Evolutionary conservation across 495 filamentous ascomycete genomes (phyloP).

Genomic region (Tricharina praecox): DNA sequence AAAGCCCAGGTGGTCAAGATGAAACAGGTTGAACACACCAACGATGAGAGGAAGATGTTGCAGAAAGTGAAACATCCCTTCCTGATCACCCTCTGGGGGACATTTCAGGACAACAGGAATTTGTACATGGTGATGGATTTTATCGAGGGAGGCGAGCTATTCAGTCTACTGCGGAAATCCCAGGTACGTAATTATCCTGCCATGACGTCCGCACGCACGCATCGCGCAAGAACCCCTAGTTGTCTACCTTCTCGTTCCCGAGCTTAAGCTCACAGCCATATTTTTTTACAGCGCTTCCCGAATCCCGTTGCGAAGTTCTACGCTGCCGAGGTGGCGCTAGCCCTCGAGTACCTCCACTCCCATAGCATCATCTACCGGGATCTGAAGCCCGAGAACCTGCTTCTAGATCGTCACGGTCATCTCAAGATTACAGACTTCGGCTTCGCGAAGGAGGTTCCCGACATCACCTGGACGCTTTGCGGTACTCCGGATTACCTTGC

Average conservation of each 20-base stretch:
- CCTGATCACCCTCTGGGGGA: slow-evolving; percentile 93
- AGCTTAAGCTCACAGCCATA: slow-evolving; percentile 14
- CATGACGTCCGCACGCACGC: slow-evolving; percentile 4
- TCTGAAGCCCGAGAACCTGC: slow-evolving; percentile 87
- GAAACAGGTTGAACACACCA: slow-evolving; percentile 99
- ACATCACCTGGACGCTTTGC: slow-evolving; percentile 98
- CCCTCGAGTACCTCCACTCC: slow-evolving; percentile 87
- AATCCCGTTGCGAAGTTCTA: slow-evolving; percentile 99
- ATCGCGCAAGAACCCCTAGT: too few species aligned
- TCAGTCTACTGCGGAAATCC: slow-evolving; percentile 85
- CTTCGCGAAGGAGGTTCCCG: slow-evolving; percentile 93
- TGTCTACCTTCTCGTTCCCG: too few species aligned
- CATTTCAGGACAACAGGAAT: slow-evolving; percentile 87
- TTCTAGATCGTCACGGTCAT: slow-evolving; percentile 90
- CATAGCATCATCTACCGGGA: slow-evolving; percentile 96
- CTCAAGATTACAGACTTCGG: slow-evolving; percentile 98
- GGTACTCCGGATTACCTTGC: slow-evolving; percentile 98
- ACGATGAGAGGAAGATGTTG: slow-evolving; percentile 90
- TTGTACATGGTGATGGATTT: slow-evolving; percentile 99
- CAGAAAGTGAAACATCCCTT: slow-evolving; percentile 93
- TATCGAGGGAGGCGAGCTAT: slow-evolving; percentile 96
- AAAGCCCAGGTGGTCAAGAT: slow-evolving; percentile 98
- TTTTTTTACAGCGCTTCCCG: slow-evolving; percentile 85
- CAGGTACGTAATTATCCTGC: slow-evolving; percentile 43
- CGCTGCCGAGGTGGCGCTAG: slow-evolving; percentile 88